Evolutionary conservation across 2,329 filamentous ascomycete genomes (phyloP), one percentile per base, ranked within the genome.

Genomic region (Metarhizium anisopliae): DNA sequence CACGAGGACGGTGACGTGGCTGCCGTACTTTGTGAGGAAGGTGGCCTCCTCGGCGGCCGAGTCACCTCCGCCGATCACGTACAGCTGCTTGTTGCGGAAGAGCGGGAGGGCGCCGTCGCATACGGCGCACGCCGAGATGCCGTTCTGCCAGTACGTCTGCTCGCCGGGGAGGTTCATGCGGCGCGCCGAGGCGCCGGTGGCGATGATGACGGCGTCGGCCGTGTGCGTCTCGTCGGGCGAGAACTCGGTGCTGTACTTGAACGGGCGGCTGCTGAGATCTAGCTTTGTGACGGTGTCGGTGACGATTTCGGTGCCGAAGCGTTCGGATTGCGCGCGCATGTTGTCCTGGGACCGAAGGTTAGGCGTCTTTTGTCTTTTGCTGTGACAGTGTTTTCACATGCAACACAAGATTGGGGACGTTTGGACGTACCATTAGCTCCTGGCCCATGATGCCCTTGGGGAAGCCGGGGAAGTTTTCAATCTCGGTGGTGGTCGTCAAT

Each of bases 381-480:
- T 25, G 25, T 25, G 25, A 25, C 25, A 25, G 25, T 4, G 25
- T 25, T 25, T 25, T 25, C 25, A 25, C 25, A 25, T 25, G 25
- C 25, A 25, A 25, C 25, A 25, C 25, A 25, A 25, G 25, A 25
- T 25, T 25, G 25, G 4, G 25, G 25, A 25, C 25, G 25, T 25
- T 25, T 45, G 38, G 40, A 66, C 77, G 55, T 62, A 84, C 82
- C 94, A 99, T 99, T 62, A 99, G 78, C 67, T 90, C 87, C 56
- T 82, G 75, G 62, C 94, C 94, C 74, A 90, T 88, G 70, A 99
- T 91, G 60, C 87, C 89, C 65, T 89, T 83, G 67, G 89, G 88
- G 77, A 97, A 99, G 51, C 94, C 94, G 30, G 94, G 94, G 75
- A 87, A 99, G 82, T 99, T 99, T 79, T 99, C 94, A 58, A 99